Evolutionary conservation across 2,329 filamentous ascomycete genomes (phyloP).

Genomic region (Amauroascus verrucosus): DNA sequence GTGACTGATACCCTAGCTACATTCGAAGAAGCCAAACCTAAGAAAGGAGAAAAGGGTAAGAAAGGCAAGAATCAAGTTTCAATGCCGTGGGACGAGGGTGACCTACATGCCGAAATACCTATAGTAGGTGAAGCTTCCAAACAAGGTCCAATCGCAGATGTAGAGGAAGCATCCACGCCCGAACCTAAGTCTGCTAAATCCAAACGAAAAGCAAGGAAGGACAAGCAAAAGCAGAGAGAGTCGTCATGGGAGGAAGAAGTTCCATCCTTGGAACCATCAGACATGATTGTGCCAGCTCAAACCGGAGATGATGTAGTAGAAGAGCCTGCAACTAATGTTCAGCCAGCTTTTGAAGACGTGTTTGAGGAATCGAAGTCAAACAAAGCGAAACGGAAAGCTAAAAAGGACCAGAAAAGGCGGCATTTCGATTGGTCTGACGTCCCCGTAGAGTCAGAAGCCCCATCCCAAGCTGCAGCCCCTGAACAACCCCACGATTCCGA

Average conservation of each 20-base stretch:
- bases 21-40: background rate
- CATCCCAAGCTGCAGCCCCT: background rate
- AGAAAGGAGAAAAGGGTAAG: conserved; percentile 2
- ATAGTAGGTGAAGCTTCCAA: background rate
- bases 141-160: background rate
- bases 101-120: background rate
- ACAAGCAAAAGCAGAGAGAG: conserved; percentile 30
- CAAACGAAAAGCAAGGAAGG: conserved; percentile 33
- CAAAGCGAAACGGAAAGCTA: conserved; percentile 39
- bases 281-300: background rate
- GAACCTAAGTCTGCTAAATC: conserved; percentile 16
- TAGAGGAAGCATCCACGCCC: conserved; percentile 13
- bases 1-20: background rate
- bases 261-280: background rate
- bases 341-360: conserved; percentile 16
- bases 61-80: conserved; percentile 2
- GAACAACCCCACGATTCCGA: background rate
- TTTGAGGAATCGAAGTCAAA: conserved; percentile 25
- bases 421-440: conserved; percentile 9
- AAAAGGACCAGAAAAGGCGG: conserved; percentile 36
- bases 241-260: conserved; percentile 12
- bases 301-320: background rate
- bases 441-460: background rate
- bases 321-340: conserved; percentile 6
- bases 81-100: conserved; percentile 3